A percentile compares a stretch with the other conserved stretches of the same genome.
phyloP scores from a whole-genome alignment of 1,139 yeast species.

The Torulaspora pretoriensis region DNA sequence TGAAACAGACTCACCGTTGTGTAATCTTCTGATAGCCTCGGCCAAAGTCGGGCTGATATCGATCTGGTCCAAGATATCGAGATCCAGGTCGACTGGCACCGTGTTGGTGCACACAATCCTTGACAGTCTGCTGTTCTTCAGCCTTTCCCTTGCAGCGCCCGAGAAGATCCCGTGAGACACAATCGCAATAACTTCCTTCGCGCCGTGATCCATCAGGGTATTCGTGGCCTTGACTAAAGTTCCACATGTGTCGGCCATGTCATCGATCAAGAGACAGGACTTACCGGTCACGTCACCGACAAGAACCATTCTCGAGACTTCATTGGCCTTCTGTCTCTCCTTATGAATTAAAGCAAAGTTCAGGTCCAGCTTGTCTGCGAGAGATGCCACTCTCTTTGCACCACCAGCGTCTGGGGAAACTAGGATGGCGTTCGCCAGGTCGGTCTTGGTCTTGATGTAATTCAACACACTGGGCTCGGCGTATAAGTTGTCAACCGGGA shows the following conservation, averaged over 20 bases:
- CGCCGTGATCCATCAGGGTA: constrained; percentile 54
- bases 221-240: constrained; percentile 71
- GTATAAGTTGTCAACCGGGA: constrained; percentile 76
- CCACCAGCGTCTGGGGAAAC: constrained; percentile 88
- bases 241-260: constrained; percentile 85
- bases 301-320: constrained; percentile 70
- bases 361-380: constrained; percentile 71
- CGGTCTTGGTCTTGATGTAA: constrained; percentile 56
- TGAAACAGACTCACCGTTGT: constrained; percentile 78
- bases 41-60: constrained; percentile 73
- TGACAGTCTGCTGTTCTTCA: constrained; percentile 55
- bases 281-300: constrained; percentile 76
- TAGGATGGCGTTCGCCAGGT: constrained; percentile 58
- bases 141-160: constrained; percentile 61
- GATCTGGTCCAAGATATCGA: constrained; percentile 58
- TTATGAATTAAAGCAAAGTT: constrained; percentile 79
- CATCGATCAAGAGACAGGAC: constrained; percentile 69
- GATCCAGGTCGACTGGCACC: constrained; percentile 62
- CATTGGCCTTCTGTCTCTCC: constrained; percentile 76
- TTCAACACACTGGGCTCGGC: constrained; percentile 75
- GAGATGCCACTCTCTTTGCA: constrained; percentile 75
- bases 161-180: constrained; percentile 79
- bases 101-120: constrained; percentile 73
- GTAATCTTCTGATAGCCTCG: constrained; percentile 76
- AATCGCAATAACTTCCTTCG: constrained; percentile 70